Base-by-base conservation (phyloP, 192 early-diverging fungal genomes). In the Backusella mclennaniae region DNA sequence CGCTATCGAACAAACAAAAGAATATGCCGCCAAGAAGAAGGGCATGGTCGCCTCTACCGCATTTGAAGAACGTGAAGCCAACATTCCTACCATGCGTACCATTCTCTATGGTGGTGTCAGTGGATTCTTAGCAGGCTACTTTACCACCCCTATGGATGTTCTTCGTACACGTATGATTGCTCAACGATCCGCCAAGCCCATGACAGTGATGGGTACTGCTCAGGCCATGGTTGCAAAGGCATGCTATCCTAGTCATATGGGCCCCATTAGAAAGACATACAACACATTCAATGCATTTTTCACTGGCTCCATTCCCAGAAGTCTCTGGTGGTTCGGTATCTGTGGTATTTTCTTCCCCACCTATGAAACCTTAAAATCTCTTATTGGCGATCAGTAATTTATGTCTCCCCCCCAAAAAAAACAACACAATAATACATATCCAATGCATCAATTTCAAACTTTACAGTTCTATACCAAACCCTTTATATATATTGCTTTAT, bases 271-370 rank as follows among this genome's bases (percentile, higher is more conserved):
- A 69, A 75, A 73, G 39, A 46, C 72, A 35, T 70, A 75, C 42
- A 71, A 76, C n/a, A 76, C 87, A 7, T 86, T 82, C 68, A 46
- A 75, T 41, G 79, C 85, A 9, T 92, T 94, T 83, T 94, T 92
- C 79, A 77, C 83, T 0, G 92, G 92, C 9, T 86, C 85, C 8
- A 82, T 87, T 19, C 87, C 92, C 3, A 76, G 92, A 39, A 85
- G 85, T 35, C 76, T 89, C 17, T 94, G 92, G 92, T 92, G 92
- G 92, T 92, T 92, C 69, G 85, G 91, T 73, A 90, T 94, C 26
- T 94, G 93, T 75, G 89, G 88, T 26, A 92, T 92, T 74, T 94
- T 94, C 79, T 94, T 94, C 82, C 91, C 93, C 1, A 85, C 87
- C 23, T 93, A 93, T 76, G 91, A 93, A 75, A 74, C 84, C 17